These are phyloP conservation scores for Geotrichum fermentans DNA, from an alignment of 1,139 yeast species.

Conservation along the genomic window DNA sequence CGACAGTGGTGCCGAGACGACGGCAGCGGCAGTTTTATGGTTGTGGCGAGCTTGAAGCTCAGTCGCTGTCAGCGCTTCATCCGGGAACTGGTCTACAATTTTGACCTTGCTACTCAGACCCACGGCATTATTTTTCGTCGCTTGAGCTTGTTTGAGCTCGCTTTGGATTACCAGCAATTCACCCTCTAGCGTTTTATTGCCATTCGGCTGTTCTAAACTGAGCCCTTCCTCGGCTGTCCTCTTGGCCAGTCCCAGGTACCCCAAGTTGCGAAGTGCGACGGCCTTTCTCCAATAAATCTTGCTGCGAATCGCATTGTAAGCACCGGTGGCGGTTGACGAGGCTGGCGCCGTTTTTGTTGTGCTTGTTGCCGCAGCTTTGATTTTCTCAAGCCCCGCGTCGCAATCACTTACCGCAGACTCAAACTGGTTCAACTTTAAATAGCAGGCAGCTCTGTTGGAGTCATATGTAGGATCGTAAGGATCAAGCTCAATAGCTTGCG, in stretches of 20 bases:
- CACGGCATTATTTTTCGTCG: neutral
- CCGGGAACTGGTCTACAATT: neutral
- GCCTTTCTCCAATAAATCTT: constrained; percentile 61
- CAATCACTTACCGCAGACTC: constrained; percentile 52
- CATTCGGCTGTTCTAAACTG: constrained; percentile 43
- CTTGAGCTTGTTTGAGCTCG: neutral
- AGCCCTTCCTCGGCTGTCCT: constrained; percentile 44
- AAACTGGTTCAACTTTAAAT: constrained; percentile 52
- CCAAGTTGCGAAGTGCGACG: constrained; percentile 42
- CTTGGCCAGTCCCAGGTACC: constrained; percentile 38
- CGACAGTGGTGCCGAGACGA: neutral
- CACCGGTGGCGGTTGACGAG: neutral
- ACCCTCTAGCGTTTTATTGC: neutral
- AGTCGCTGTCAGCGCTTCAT: neutral
- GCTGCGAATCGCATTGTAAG: constrained; percentile 43
- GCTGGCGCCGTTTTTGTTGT: neutral
- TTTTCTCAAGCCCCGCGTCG: constrained; percentile 45
- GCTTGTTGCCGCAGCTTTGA: neutral
- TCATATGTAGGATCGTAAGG: constrained; percentile 62
- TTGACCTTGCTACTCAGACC: neutral
- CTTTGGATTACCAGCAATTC: neutral
- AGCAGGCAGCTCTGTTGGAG: constrained; percentile 84
- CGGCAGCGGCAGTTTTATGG: neutral
- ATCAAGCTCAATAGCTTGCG: constrained; percentile 65
- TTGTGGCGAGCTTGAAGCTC: neutral